Conservation (phyloP, 306 rosid species). For the Prunus campanulata region DNA sequence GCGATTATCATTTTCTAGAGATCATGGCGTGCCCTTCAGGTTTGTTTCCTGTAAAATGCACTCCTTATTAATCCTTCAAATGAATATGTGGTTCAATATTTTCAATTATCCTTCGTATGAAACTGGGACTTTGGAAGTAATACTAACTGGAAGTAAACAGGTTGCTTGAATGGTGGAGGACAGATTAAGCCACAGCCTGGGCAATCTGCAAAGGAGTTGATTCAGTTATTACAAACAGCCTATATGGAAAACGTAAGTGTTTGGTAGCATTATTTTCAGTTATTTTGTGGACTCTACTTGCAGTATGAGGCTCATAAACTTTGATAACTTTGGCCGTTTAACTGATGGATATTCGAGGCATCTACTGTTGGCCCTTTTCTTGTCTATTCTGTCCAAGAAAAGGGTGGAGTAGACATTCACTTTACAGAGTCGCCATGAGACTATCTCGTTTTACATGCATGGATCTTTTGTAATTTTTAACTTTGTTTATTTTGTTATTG, state of each 20-base stretch:
- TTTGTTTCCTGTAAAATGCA: conserved; percentile 20
- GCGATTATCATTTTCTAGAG: conserved; percentile 83
- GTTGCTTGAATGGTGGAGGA: conserved; percentile 99
- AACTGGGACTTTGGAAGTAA: background rate
- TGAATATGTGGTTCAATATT: background rate
- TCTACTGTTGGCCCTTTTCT: background rate
- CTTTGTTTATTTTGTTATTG: background rate
- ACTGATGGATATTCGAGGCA: background rate
- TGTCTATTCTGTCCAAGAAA: too few species aligned
- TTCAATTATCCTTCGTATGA: background rate
- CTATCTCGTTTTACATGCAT: background rate
- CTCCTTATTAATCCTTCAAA: background rate
- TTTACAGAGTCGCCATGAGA: too few species aligned
- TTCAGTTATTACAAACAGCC: conserved; percentile 58
- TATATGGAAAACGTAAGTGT: conserved; percentile 77
- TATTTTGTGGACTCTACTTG: background rate
- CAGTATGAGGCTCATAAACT: background rate
- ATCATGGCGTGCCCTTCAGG: conserved; percentile 99
- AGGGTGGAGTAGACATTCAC: too few species aligned
- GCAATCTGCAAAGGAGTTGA: conserved; percentile 68
- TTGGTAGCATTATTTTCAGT: background rate
- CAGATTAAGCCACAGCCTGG: conserved; percentile 83
- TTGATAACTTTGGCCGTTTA: background rate
- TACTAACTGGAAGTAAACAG: conserved; percentile 29
- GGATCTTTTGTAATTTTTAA: background rate